phyloP scores from a whole-genome alignment of 1,284 basidiomycete species.

The Cystobasidium slooffiae region DNA sequence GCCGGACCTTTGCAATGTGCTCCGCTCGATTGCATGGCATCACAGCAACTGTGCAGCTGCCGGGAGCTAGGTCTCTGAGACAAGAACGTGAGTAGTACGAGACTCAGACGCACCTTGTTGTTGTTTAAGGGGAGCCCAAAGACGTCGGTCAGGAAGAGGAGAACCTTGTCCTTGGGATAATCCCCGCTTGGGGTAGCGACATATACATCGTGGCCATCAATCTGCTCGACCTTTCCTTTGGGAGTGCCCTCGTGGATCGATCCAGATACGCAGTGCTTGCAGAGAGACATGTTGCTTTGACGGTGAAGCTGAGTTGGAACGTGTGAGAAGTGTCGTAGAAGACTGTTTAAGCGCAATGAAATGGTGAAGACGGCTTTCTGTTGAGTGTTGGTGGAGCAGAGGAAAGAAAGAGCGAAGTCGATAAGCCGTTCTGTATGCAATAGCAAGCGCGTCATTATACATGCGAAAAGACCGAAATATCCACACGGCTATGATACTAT shows the following conservation, averaged over 20 bases:
- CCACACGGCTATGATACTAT: not conserved
- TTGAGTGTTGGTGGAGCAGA: not conserved
- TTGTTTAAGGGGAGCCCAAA: constrained; percentile 69
- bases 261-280: constrained; percentile 65
- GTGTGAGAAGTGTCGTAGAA: not conserved
- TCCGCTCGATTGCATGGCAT: not conserved
- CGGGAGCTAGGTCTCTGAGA: not conserved
- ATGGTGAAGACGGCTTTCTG: not conserved
- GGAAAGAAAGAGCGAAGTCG: not conserved
- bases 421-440: not conserved
- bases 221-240: constrained; percentile 59
- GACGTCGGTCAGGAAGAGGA: constrained; percentile 66
- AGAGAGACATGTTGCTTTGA: constrained; percentile 60
- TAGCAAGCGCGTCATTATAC: not conserved
- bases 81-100: not conserved
- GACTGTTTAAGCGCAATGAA: constrained; percentile 4
- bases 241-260: constrained; percentile 66
- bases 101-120: constrained; percentile 58
- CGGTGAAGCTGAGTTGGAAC: not conserved
- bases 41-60: not conserved
- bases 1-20: no score
- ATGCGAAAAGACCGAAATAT: not conserved
- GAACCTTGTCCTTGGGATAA: constrained; percentile 65
- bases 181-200: constrained; percentile 61
- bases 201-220: constrained; percentile 63